phyloP scores from a whole-genome alignment of 805 yeast genomes.

The Ogataea corticis region DNA sequence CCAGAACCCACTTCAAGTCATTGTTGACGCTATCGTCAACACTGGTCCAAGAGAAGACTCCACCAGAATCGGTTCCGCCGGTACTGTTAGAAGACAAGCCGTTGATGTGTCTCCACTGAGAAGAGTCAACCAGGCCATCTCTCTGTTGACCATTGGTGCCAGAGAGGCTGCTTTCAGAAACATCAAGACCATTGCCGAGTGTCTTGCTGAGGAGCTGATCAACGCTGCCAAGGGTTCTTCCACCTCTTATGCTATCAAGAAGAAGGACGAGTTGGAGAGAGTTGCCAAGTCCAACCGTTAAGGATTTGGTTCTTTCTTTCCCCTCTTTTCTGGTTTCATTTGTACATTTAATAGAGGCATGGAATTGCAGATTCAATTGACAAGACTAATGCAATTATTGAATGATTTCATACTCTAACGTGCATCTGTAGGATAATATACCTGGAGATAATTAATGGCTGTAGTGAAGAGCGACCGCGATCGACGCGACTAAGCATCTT shows the following conservation, averaged over 20 bases:
- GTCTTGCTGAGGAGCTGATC: conserved; percentile 99
- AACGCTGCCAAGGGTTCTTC: conserved; percentile 99
- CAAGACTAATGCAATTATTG: conserved; percentile 7
- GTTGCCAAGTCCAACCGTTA: conserved; percentile 99
- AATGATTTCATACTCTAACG: not conserved
- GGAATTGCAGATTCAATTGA: conserved; percentile 5
- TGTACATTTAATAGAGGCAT: conserved; percentile 11
- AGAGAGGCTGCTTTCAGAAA: conserved; percentile 99
- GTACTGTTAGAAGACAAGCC: conserved; percentile 99
- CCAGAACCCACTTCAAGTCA: conserved; percentile 98
- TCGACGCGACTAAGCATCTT: no score
- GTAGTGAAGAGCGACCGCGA: not conserved
- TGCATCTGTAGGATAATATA: conserved; percentile 1
- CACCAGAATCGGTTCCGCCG: conserved; percentile 99
- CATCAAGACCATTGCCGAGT: conserved; percentile 99
- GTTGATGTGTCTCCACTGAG: conserved; percentile 99
- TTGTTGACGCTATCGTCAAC: conserved; percentile 99
- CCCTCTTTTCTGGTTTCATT: conserved; percentile 9
- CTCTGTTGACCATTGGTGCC: conserved; percentile 98
- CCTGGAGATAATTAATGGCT: not conserved
- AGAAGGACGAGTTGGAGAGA: conserved; percentile 99
- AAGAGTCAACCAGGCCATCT: conserved; percentile 99
- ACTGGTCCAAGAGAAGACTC: conserved; percentile 99
- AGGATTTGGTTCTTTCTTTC: conserved; percentile 26
- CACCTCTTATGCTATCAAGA: conserved; percentile 99